phyloP scores from a whole-genome alignment of 225 moss, liverwort and hornwort species.

The Sphagnum tenellum region DNA sequence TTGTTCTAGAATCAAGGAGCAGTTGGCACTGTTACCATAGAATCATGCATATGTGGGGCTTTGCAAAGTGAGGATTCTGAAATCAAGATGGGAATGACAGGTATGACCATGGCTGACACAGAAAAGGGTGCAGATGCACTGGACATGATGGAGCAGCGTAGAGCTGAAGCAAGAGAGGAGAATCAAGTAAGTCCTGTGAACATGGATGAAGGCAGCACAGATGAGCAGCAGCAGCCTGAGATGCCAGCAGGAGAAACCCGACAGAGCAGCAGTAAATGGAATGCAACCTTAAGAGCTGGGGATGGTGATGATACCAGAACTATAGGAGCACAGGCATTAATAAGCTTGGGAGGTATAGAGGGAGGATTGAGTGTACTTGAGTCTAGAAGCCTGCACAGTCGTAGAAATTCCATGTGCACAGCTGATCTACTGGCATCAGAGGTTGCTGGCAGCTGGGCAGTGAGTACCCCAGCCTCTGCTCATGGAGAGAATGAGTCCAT shows the following conservation, averaged over 20 bases:
- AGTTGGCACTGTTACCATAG: neutral
- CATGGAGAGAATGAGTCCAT: slow-evolving; percentile 37
- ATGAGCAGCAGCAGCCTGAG: too few relatives aligned
- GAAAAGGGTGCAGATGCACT: too few relatives aligned
- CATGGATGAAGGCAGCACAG: too few relatives aligned
- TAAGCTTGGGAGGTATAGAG: slow-evolving; percentile 7
- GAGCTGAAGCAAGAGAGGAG: too few relatives aligned
- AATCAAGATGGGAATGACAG: too few relatives aligned
- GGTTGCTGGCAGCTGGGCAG: slow-evolving; percentile 57
- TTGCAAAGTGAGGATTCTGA: too few relatives aligned
- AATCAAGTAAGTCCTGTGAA: too few relatives aligned
- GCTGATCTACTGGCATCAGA: slow-evolving; percentile 45
- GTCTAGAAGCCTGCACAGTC: slow-evolving; percentile 13
- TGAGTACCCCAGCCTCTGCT: slow-evolving; percentile 33
- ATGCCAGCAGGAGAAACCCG: too few relatives aligned
- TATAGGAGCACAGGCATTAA: neutral
- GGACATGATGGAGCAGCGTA: neutral
- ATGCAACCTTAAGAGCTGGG: neutral
- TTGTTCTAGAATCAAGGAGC: neutral
- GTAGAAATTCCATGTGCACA: slow-evolving; percentile 39
- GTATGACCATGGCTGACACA: too few relatives aligned
- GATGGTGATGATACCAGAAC: too few relatives aligned
- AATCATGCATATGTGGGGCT: too few relatives aligned
- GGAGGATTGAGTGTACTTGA: slow-evolving; percentile 9
- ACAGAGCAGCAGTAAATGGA: neutral